Base-by-base conservation (phyloP, 768 basidiomycete species). In the Hebeloma cylindrosporum region DNA sequence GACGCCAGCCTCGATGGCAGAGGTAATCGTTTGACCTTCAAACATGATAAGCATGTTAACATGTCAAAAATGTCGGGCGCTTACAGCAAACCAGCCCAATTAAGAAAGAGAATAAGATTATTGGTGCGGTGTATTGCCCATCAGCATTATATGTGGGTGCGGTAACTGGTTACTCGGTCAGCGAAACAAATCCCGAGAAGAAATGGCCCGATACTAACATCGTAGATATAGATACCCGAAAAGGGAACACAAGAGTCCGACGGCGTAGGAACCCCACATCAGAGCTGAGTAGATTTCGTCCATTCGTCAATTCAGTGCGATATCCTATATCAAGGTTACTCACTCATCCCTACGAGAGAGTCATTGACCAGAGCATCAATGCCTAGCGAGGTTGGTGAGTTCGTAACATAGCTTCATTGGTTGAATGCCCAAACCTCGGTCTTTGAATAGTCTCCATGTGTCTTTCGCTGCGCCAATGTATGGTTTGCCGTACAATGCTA, bases 351-450 rank as follows among this genome's bases (percentile, higher is more conserved):
- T 39, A 91, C 83, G 13, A 93, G 72, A 2, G 84, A 87, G 59
- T 93, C 90, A 56, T 93, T 91, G 51, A 92, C 74, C 7, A 93
- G 68, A 8, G 85, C 86, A 59, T 90, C 88, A 50, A 92, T 84
- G 17, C 75, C 73, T 73, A 45, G 13, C n/a, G 25, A 8, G 34
- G 34, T 11, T 8, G 7, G 35, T 20, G 5, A 26, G 66, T 44
- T 56, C n/a, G 13, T 42, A 22, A 7, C 29, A 36, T 34, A 31
- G 6, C 27, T 27, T 34, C 22, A 28, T 18, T 26, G 18, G n/a
- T n/a, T n/a, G n/a, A n/a, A n/a, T n/a, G n/a, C n/a, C 8, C 57
- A 16, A 54, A 70, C 83, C 88, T 44, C 87, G 77, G 56, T 89
- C 84, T 58, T 77, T 78, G 66, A 88, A 79, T 42, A 90, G 60